Conservation (phyloP, 768 basidiomycete species). For the Gymnopilus dilepis region DNA sequence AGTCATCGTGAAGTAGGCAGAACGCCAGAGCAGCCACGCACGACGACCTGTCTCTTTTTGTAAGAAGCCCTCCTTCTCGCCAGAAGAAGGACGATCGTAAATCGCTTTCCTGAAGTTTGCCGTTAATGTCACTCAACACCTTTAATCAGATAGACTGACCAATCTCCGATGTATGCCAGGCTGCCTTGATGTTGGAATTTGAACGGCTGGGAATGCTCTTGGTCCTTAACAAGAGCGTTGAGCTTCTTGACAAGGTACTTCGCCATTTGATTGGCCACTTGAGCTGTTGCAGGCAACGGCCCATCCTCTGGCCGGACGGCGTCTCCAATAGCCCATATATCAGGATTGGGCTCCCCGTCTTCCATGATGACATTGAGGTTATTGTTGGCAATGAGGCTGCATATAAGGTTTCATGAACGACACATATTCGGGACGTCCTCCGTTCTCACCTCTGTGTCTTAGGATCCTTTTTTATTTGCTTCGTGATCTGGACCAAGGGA, state of each 20-base stretch:
- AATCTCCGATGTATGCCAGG: constrained; percentile 81
- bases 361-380: constrained; percentile 64
- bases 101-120: constrained; percentile 67
- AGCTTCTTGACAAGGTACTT: constrained; percentile 69
- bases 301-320: constrained; percentile 62
- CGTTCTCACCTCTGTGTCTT: constrained; percentile 61
- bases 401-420: too few relatives aligned
- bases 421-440: too few relatives aligned
- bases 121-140: neutral
- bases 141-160: constrained; percentile 44
- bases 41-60: constrained; percentile 67
- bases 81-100: constrained; percentile 65
- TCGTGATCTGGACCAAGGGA: constrained; percentile 70
- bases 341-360: constrained; percentile 58
- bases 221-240: constrained; percentile 64
- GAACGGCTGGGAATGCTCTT: constrained; percentile 56
- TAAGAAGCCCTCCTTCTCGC: constrained; percentile 48
- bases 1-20: constrained; percentile 82
- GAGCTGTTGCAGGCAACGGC: constrained; percentile 82
- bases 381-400: constrained; percentile 52
- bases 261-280: constrained; percentile 85
- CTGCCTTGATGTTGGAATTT: constrained; percentile 75
- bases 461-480: constrained; percentile 63
- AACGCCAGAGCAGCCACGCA: constrained; percentile 83
- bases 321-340: constrained; percentile 87